These are phyloP conservation scores for Pseudoperonospora humuli DNA, from an alignment of 352 stramenopile genomes.

Conservation along the genomic window DNA sequence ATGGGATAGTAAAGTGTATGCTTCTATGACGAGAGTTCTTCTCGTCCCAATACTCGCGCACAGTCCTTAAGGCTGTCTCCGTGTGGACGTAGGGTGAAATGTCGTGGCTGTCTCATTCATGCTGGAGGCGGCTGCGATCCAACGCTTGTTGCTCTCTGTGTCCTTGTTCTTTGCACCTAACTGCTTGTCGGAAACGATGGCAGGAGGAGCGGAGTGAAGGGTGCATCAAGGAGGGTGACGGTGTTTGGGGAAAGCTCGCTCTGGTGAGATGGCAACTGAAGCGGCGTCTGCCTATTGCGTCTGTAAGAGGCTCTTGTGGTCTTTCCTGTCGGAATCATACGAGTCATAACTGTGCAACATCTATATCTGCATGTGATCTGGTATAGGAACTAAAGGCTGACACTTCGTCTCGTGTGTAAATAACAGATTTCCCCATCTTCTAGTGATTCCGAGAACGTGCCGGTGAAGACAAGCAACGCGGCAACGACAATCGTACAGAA, in stretches of 20 bases:
- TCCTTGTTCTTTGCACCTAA: constrained; percentile 8
- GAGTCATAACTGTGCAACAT: constrained; percentile 91
- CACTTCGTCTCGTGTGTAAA: neutral
- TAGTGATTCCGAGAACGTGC: constrained; percentile 36
- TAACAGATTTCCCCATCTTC: constrained; percentile 19
- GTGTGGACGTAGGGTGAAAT: constrained; percentile 45
- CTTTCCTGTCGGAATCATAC: constrained; percentile 86
- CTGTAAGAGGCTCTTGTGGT: constrained; percentile 60
- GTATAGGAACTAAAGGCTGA: too few relatives aligned
- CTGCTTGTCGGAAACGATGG: constrained; percentile 30
- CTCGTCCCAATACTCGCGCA: constrained; percentile 63
- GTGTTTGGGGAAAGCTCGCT: constrained; percentile 21
- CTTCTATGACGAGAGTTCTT: constrained; percentile 69
- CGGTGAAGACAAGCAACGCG: too few relatives aligned
- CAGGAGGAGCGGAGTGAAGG: constrained; percentile 6
- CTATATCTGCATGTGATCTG: constrained; percentile 17
- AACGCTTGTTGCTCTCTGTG: constrained; percentile 9
- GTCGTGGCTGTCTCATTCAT: constrained; percentile 26
- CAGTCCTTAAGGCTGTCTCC: constrained; percentile 90
- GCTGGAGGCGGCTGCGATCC: constrained; percentile 22
- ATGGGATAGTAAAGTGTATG: constrained; percentile 81
- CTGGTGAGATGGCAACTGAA: constrained; percentile 23
- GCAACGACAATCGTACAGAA: too few relatives aligned
- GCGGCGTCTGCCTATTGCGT: constrained; percentile 27
- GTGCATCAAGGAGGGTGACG: constrained; percentile 1